Base-by-base conservation (phyloP, 192 early-diverging fungal species). In the Coemansia sp. region DNA sequence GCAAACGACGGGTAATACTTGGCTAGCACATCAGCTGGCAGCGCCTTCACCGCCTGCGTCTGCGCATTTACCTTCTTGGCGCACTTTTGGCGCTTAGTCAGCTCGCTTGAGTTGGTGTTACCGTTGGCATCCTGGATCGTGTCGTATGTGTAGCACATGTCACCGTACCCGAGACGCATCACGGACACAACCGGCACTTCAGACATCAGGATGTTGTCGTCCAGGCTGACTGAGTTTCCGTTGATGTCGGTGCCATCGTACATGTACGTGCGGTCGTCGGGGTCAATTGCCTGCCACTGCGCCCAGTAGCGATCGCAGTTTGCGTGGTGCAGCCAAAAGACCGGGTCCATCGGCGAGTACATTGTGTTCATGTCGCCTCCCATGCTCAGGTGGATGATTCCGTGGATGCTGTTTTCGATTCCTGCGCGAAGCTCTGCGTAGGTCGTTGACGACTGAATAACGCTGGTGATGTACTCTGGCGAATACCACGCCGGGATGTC, bases 311-410 rank as follows among this genome's bases (percentile, higher is more conserved):
- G 73, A 70, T 85, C 87, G 45, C 86, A 72, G 62, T 82, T 83
- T 30, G 76, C 67, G 56, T 89, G 87, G 72, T 87, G 86, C 45
- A 87, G 48, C 65, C 72, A 86, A 70, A 89, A 89, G 20, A 86
- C 59, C 1, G 86, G 84, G 58, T 89, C 87, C 44, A 56, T 50
- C 14, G 82, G 68, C 45, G 84, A 81, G 59, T 72, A 68, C 71
- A 84, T 81, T 2, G 74, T 79, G 48, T 60, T 61, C 80, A 82
- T 80, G 53, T 83, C 83, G 30, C 74, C 80, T 34, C 68, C 62
- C 56, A 83, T n/a, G 11, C 59, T 61, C 47, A 80, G 37, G 50
- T 83, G 82, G 31, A 75, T 69, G 13, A 62, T 50, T 0, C 82
- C 82, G 37, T 83, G 82, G n/a, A 73, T 40, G 25, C 58, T 69